Base-by-base conservation (phyloP, 441 rosid species). In the Gossypium laxum region DNA sequence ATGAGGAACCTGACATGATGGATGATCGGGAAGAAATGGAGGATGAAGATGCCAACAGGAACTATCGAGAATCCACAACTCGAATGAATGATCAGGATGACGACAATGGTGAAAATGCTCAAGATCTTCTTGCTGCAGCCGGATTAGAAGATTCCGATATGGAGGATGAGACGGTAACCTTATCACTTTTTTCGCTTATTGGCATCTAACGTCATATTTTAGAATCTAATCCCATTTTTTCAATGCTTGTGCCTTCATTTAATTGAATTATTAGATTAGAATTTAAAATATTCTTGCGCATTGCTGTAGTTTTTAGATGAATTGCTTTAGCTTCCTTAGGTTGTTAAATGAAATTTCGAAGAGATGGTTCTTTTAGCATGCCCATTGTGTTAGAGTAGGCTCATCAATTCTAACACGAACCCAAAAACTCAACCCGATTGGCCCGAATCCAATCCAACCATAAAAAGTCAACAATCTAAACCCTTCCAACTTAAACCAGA, bases 121-220 rank as follows among this genome's bases (percentile, higher is more conserved):
- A 89, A 76, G 92, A 87, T 73, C 84, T 77, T 77, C 96, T 91
- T 63, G 95, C 93, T 67, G 97, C 99, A 47, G 97, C 99, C 4
- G 98, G 97, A 34, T 95, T 95, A 41, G 96, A 92, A 85, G 99
- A 95, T 80, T 89, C 93, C 59, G 97, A 92, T 76, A 87, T 84
- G 64, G 97, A 90, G 71, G 93, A 89, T 84, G 97, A 78, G 78
- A 81, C 72, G 68, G 81, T 81, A 74, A 72, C 75, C 38, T 15
- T 41, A 30, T 11, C 10, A 34, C 10, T 34, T 6, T 34, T 57
- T 43, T 61, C 32, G 12, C 21, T 52, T 28, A 38, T 28, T 11
- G 6, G 67, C 57, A 60, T 12, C 68, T 48, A 14, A 71, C 45
- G 4, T 43, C 32, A 11, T 26, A 50, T 15, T 67, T 15, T 14